These are phyloP conservation scores for Trichoderma atrobrunneum DNA, from an alignment of 2,329 filamentous ascomycete genomes.

Conservation along the genomic window DNA sequence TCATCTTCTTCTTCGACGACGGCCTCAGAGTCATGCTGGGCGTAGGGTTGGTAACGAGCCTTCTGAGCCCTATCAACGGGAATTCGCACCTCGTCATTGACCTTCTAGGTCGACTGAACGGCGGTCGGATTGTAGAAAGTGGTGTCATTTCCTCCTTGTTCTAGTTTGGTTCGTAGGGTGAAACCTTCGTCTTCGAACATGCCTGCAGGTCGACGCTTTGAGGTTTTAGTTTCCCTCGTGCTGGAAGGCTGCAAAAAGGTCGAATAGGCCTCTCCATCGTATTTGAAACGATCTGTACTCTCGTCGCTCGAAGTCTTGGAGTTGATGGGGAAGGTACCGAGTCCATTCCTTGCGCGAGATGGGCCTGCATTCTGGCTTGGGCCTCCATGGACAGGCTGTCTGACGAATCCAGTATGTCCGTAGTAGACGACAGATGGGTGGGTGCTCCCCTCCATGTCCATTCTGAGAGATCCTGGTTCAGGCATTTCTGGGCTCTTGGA, in stretches of 20 bases:
- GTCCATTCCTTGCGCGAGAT: conserved; percentile 17
- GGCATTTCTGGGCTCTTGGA: background rate
- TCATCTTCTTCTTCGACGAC: background rate
- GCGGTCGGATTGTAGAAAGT: conserved; percentile 38
- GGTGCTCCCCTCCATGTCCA: background rate
- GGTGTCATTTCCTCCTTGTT: background rate
- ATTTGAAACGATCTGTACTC: conserved; percentile 46
- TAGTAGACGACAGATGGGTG: background rate
- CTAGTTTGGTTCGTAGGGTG: background rate
- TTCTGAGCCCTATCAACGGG: conserved; percentile 28
- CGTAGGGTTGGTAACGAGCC: background rate
- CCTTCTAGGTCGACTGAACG: conserved; percentile 41
- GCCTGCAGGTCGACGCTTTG: conserved; percentile 23
- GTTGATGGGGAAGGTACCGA: conserved; percentile 11
- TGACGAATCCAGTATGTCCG: background rate
- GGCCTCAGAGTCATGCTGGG: background rate
- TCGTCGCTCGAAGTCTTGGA: conserved; percentile 33
- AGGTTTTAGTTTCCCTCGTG: conserved; percentile 39
- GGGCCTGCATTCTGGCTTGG: background rate
- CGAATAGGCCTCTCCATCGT: conserved; percentile 41
- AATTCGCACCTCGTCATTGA: conserved; percentile 40
- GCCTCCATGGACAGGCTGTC: conserved; percentile 6
- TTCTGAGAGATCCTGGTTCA: background rate
- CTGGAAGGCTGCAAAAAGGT: conserved; percentile 37
- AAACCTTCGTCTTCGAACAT: background rate